Conservation (phyloP, 257 asterid genomes). For the Scutellaria galericulata region DNA sequence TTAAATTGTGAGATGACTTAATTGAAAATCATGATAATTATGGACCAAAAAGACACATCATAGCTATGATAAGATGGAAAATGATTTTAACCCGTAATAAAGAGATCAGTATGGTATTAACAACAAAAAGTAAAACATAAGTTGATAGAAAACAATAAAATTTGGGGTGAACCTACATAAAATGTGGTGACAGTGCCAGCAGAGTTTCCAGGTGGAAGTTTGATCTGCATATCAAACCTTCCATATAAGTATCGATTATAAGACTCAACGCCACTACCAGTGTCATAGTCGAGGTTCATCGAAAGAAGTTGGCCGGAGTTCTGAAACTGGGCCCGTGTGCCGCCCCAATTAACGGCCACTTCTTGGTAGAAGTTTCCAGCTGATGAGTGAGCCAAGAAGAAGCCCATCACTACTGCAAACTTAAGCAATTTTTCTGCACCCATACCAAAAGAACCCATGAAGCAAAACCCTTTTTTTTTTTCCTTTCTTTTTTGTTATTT, state of each 20-base stretch:
- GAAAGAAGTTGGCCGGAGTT: slow-evolving; percentile 53
- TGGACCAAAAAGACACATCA: no score
- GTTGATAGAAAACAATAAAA: not conserved
- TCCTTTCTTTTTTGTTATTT: not conserved
- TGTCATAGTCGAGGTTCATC: slow-evolving; percentile 53
- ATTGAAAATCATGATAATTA: no score
- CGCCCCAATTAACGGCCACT: slow-evolving; percentile 54
- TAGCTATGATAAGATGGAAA: no score
- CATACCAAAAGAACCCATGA: slow-evolving; percentile 26
- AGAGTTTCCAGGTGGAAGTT: slow-evolving; percentile 61
- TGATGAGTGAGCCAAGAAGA: slow-evolving; percentile 44
- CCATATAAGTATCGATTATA: slow-evolving; percentile 48
- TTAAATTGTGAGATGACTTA: no score
- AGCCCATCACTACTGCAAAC: slow-evolving; percentile 37
- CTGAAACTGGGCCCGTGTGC: slow-evolving; percentile 44
- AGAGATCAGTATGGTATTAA: no score
- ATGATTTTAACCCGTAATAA: no score
- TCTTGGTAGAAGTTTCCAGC: slow-evolving; percentile 64
- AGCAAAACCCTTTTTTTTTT: not conserved
- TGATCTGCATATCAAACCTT: slow-evolving; percentile 64
- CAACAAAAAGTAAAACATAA: no score
- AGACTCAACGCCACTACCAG: slow-evolving; percentile 77
- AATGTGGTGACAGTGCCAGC: slow-evolving; percentile 85
- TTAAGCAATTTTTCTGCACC: slow-evolving; percentile 20
- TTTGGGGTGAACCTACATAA: slow-evolving; percentile 42